Conservation (phyloP, 352 stramenopile genomes). For the Phytophthora pseudosyringae region DNA sequence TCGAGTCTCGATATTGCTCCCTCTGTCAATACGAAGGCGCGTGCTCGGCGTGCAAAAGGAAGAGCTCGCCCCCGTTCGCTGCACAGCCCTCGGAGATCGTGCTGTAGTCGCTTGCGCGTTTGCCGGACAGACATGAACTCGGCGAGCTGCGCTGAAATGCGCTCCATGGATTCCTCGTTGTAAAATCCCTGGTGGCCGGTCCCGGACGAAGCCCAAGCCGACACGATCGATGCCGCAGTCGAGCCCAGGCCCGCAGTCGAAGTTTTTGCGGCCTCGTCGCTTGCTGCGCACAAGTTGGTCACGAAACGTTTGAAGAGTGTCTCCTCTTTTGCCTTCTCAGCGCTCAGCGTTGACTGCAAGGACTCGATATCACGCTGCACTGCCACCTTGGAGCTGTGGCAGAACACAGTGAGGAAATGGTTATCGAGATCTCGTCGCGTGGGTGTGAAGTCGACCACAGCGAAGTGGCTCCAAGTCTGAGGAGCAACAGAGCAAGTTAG, state of each 20-base stretch:
- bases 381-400: slow-evolving; percentile 3
- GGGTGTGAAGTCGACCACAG: slow-evolving; percentile 52
- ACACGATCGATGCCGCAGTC: slow-evolving; percentile 25
- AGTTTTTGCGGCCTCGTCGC: slow-evolving; percentile 19
- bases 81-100: slow-evolving; percentile 15
- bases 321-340: slow-evolving; percentile 28
- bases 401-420: slow-evolving; percentile 43
- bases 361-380: slow-evolving; percentile 30
- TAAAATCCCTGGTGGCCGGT: slow-evolving; percentile 23
- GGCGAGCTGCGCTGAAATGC: slow-evolving; percentile 38
- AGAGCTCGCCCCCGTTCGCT: slow-evolving; percentile 12
- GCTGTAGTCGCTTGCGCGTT: slow-evolving; percentile 25
- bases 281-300: slow-evolving; percentile 25
- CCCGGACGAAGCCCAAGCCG: slow-evolving; percentile 32
- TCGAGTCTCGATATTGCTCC: slow-evolving; percentile 23
- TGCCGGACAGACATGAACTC: slow-evolving; percentile 29
- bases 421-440: slow-evolving; percentile 44
- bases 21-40: slow-evolving; percentile 36
- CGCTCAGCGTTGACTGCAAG: slow-evolving; percentile 16
- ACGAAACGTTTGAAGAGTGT: slow-evolving; percentile 25
- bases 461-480: slow-evolving; percentile 62
- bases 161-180: slow-evolving; percentile 38
- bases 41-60: slow-evolving; percentile 28
- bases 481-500: background rate
- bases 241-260: slow-evolving; percentile 8